A percentile compares a stretch with the other conserved stretches of the same genome.
Conservation (phyloP, 345 rosid genomes). For the Geranium brycei region DNA sequence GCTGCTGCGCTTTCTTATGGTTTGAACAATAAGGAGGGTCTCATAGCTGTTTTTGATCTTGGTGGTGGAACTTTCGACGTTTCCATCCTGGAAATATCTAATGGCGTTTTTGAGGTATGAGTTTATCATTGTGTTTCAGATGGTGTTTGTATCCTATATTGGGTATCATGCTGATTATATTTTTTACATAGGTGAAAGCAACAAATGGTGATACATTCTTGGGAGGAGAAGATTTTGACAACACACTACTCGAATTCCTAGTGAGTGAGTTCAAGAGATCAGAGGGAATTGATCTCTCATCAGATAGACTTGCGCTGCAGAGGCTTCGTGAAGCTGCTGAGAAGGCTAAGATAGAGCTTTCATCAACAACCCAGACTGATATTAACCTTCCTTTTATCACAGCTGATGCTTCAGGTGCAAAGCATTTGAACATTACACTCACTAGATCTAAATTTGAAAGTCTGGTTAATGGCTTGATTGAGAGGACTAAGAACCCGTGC, state of each 20-base stretch:
- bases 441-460: slow-evolving; percentile 26
- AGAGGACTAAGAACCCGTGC: slow-evolving; percentile 20
- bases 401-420: slow-evolving; percentile 28
- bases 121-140: not conserved
- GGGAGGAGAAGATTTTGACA: slow-evolving; percentile 37
- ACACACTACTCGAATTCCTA: slow-evolving; percentile 24
- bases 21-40: slow-evolving; percentile 31
- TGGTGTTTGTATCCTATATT: not conserved
- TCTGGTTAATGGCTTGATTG: slow-evolving; percentile 21
- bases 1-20: slow-evolving; percentile 39
- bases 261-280: slow-evolving; percentile 24
- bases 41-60: slow-evolving; percentile 33
- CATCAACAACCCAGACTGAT: slow-evolving; percentile 28
- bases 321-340: slow-evolving; percentile 32
- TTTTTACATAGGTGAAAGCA: slow-evolving; percentile 26
- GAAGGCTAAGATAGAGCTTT: slow-evolving; percentile 29
- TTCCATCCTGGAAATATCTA: slow-evolving; percentile 29
- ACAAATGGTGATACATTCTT: slow-evolving; percentile 36
- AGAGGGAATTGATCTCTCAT: slow-evolving; percentile 23
- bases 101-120: slow-evolving; percentile 34
- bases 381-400: slow-evolving; percentile 30
- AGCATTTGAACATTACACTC: slow-evolving; percentile 25
- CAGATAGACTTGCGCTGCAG: slow-evolving; percentile 29
- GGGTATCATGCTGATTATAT: not conserved
- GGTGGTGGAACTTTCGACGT: slow-evolving; percentile 35